These are phyloP conservation scores for Ceriops tagal DNA, from an alignment of 345 rosid species.

Conservation along the genomic window DNA sequence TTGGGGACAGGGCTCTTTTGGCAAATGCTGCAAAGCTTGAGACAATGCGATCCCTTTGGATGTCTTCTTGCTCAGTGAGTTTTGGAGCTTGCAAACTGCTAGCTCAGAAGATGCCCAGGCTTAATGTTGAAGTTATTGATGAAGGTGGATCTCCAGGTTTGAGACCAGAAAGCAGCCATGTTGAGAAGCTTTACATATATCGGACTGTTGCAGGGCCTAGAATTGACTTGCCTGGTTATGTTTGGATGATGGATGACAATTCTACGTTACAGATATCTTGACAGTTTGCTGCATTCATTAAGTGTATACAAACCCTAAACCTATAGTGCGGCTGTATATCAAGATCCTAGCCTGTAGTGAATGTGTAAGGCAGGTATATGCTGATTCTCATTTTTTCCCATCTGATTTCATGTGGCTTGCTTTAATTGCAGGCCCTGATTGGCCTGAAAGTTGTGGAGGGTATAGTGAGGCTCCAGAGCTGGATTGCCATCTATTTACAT, in stretches of 20 bases:
- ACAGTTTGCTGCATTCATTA: slow-evolving; percentile 11
- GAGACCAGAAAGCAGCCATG: slow-evolving; percentile 64
- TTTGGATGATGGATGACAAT: slow-evolving; percentile 70
- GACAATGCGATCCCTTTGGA: slow-evolving; percentile 99
- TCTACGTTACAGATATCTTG: slow-evolving; percentile 39
- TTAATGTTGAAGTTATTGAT: slow-evolving; percentile 89
- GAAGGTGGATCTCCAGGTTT: slow-evolving; percentile 60
- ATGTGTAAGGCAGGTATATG: slow-evolving; percentile 31
- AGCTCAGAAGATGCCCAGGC: slow-evolving; percentile 75
- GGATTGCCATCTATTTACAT: slow-evolving; percentile 36
- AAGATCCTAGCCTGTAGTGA: slow-evolving; percentile 11
- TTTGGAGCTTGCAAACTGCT: slow-evolving; percentile 80
- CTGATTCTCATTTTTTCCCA: slow-evolving; percentile 25
- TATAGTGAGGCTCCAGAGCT: slow-evolving; percentile 34
- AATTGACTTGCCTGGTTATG: slow-evolving; percentile 71
- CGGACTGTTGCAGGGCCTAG: slow-evolving; percentile 79
- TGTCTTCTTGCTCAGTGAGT: slow-evolving; percentile 90
- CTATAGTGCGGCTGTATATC: background rate
- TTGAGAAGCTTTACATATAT: slow-evolving; percentile 84
- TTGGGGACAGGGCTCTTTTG: slow-evolving; percentile 84
- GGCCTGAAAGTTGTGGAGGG: slow-evolving; percentile 22
- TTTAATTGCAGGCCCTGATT: slow-evolving; percentile 31
- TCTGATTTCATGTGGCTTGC: slow-evolving; percentile 25
- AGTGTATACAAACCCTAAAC: background rate
- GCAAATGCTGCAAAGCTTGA: slow-evolving; percentile 85